Evolutionary conservation across 768 basidiomycete species (phyloP), one percentile per base, ranked within the genome.

Genomic region (Suillus weaverae): DNA sequence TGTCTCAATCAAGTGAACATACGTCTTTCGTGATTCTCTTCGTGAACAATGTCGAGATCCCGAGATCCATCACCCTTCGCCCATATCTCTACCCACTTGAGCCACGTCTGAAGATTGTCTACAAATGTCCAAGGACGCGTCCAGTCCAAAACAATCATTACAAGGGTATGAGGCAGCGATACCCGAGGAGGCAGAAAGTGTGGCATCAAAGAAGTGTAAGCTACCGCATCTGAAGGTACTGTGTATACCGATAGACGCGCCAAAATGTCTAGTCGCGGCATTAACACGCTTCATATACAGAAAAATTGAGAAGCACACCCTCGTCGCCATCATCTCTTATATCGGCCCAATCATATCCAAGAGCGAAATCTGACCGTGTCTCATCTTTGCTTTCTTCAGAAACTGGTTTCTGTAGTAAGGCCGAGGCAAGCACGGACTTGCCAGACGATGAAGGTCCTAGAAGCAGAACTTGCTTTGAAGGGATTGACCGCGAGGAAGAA

Each of bases 261-360:
- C 64, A 96, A 81, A 54, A 89, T 92, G 77, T 98, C 96, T 97
- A 69, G 30, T 62, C 32, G 57, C 57, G 59, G 62, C 51, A 35
- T 62, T 26, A 43, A 56, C 60, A 62, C 48, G 48, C 61, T 41
- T 46, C 50, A 55, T 38, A 11, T 18, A 48, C 38, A 64, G 48
- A 30, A 48, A 13, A 22, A 6, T 14, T 43, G 44, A 33, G 18
- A 10, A 30, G 77, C 87, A 66, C 65, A 90, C 96, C 96, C 87
- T 97, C 95, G 72, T 97, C 96, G 5, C 88, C 95, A 33, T 97
- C 96, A 70, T 98, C 95, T 60, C 89, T 82, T 33, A 97, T 86
- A 72, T 97, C 92, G 4, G 92, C 84, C 84, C 94, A 97, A 69
- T 96, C 92, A 73, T 96, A 99, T 44, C 95, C 95, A 68, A 98